These are phyloP conservation scores for Lodderomyces metapsilosis DNA, from an alignment of 1,139 yeast genomes.

Conservation along the genomic window DNA sequence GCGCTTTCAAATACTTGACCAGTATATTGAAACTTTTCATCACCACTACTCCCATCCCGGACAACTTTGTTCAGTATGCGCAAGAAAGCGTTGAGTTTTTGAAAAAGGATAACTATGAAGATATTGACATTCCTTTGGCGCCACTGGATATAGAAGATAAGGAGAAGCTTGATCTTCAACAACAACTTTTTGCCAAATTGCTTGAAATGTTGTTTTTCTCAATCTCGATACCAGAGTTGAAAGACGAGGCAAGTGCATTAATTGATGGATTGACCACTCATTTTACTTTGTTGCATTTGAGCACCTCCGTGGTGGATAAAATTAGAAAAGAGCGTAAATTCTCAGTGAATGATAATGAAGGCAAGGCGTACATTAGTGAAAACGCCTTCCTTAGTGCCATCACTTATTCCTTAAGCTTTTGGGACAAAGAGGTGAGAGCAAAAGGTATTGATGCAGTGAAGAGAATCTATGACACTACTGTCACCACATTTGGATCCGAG, in stretches of 20 bases:
- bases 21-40: conserved; percentile 68
- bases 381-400: conserved; percentile 72
- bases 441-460: conserved; percentile 71
- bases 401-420: conserved; percentile 76
- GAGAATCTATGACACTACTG: conserved; percentile 60
- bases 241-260: conserved; percentile 61
- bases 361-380: conserved; percentile 67
- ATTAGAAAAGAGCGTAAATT: conserved; percentile 70
- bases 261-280: conserved; percentile 74
- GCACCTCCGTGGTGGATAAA: conserved; percentile 69
- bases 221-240: conserved; percentile 71
- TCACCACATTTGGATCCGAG: conserved; percentile 61
- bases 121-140: conserved; percentile 31
- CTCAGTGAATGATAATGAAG: conserved; percentile 77
- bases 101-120: conserved; percentile 41
- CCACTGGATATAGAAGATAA: conserved; percentile 47
- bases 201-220: conserved; percentile 73
- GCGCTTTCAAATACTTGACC: conserved; percentile 74
- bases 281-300: conserved; percentile 72
- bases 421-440: conserved; percentile 65
- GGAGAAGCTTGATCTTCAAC: conserved; percentile 57
- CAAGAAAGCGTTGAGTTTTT: conserved; percentile 47
- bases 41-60: conserved; percentile 64
- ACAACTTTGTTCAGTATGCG: conserved; percentile 47
- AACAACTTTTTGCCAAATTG: conserved; percentile 56